Percentiles rank a stretch among this genome's conserved stretches.
Conservation (phyloP, 2,329 filamentous ascomycete species). For the Sporothrix phasma region DNA sequence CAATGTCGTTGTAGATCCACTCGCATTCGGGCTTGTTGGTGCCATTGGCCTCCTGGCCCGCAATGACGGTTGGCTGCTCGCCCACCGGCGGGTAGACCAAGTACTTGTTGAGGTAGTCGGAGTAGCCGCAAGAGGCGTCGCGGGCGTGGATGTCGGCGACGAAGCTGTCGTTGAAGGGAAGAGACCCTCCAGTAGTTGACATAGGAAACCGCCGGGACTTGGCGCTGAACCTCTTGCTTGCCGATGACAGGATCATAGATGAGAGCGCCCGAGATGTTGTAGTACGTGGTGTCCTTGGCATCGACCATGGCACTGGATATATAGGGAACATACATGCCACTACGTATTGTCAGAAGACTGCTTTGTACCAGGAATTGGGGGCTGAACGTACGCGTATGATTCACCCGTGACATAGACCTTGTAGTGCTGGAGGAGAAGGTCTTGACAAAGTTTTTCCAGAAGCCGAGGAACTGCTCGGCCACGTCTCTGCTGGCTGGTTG, state of each 20-base stretch:
- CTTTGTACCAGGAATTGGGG: background rate
- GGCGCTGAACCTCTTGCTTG: constrained; percentile 34
- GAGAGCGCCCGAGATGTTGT: constrained; percentile 56
- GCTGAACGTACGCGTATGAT: constrained; percentile 45
- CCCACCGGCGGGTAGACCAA: constrained; percentile 59
- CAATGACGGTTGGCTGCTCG: constrained; percentile 40
- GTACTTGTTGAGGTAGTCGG: constrained; percentile 48
- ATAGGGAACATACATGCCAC: constrained; percentile 57
- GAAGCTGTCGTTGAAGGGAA: constrained; percentile 55
- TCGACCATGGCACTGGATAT: constrained; percentile 65
- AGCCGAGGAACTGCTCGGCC: constrained; percentile 63
- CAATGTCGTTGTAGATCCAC: constrained; percentile 45
- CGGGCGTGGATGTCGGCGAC: constrained; percentile 40
- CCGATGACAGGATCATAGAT: constrained; percentile 63
- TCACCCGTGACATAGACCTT: constrained; percentile 68
- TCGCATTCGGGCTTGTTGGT: constrained; percentile 40
- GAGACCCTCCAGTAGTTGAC: constrained; percentile 50
- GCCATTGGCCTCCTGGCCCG: constrained; percentile 33
- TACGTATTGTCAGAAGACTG: background rate
- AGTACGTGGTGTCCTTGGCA: constrained; percentile 53
- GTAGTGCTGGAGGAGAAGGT: constrained; percentile 56
- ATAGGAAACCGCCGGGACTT: constrained; percentile 45
- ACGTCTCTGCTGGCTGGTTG: constrained; percentile 57
- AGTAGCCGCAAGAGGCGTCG: constrained; percentile 52
- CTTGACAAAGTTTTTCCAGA: constrained; percentile 68